Percentiles rank a stretch among this genome's conserved stretches.
These are phyloP conservation scores for Uncinocarpus reesii DNA, from an alignment of 2,329 filamentous ascomycete genomes.

Conservation along the genomic window DNA sequence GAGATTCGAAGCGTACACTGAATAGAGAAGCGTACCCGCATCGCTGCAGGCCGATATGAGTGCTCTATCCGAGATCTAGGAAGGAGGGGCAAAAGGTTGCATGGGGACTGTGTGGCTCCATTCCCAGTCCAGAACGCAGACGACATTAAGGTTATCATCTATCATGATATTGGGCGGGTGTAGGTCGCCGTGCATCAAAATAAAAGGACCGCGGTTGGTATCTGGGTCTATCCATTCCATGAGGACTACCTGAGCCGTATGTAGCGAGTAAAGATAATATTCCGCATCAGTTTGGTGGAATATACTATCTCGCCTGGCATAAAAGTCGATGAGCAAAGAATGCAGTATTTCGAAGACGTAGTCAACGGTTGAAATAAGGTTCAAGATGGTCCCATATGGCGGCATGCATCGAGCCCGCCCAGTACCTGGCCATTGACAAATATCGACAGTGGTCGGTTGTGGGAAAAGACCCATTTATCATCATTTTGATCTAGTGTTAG, in stretches of 20 bases:
- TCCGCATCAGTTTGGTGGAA: slow-evolving; percentile 12
- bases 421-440: slow-evolving; percentile 9
- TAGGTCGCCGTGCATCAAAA: slow-evolving; percentile 14
- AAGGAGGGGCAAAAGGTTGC: slow-evolving; percentile 8
- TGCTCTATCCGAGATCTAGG: background rate
- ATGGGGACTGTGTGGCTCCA: slow-evolving; percentile 10
- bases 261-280: slow-evolving; percentile 10
- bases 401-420: too few species aligned
- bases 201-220: slow-evolving; percentile 12
- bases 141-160: slow-evolving; percentile 10
- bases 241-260: background rate
- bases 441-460: slow-evolving; percentile 8
- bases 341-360: slow-evolving; percentile 7
- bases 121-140: slow-evolving; percentile 9
- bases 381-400: too few species aligned
- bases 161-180: slow-evolving; percentile 11
- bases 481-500: slow-evolving; percentile 6
- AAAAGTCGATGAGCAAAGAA: slow-evolving; percentile 12
- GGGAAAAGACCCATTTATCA: slow-evolving; percentile 11
- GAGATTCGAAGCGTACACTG: background rate
- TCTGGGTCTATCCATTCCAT: slow-evolving; percentile 14
- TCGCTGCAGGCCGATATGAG: background rate
- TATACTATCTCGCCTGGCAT: slow-evolving; percentile 7
- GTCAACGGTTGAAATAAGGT: slow-evolving; percentile 12
- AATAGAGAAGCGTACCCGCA: background rate